phyloP scores from a whole-genome alignment of 495 filamentous ascomycete species.

The Aspergillus avenaceus region DNA sequence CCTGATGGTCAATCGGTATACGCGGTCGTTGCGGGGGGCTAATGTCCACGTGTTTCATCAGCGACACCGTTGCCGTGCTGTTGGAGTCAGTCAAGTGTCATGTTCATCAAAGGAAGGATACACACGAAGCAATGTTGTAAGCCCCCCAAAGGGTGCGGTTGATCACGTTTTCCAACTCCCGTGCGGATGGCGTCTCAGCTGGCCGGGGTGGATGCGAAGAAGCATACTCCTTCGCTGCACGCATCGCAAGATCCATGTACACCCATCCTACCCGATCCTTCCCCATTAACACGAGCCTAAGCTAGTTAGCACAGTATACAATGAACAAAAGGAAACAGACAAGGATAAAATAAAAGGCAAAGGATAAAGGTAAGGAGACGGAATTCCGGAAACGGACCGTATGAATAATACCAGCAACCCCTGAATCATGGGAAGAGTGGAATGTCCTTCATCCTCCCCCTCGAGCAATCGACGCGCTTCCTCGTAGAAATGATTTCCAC shows the following conservation, averaged over 20 bases:
- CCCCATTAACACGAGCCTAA: constrained; percentile 21
- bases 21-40: constrained; percentile 14
- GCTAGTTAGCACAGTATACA: no score
- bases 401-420: constrained; percentile 16
- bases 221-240: constrained; percentile 19
- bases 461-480: constrained; percentile 21
- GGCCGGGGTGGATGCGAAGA: constrained; percentile 11
- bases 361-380: no score
- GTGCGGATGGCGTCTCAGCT: background rate
- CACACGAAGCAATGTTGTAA: constrained; percentile 29
- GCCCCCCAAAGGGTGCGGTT: constrained; percentile 29
- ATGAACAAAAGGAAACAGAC: no score
- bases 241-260: constrained; percentile 21
- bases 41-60: constrained; percentile 23
- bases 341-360: no score
- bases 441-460: constrained; percentile 8
- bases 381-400: constrained; percentile 8
- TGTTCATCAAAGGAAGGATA: no score
- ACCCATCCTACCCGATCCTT: constrained; percentile 30
- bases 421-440: constrained; percentile 19
- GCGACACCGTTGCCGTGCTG: constrained; percentile 20
- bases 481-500: constrained; percentile 22
- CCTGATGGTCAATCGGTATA: constrained; percentile 7
- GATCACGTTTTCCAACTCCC: constrained; percentile 10
- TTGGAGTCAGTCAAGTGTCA: background rate